These are phyloP conservation scores for Chlorophyllum brunneum DNA, from an alignment of 768 basidiomycete species.

Conservation along the genomic window DNA sequence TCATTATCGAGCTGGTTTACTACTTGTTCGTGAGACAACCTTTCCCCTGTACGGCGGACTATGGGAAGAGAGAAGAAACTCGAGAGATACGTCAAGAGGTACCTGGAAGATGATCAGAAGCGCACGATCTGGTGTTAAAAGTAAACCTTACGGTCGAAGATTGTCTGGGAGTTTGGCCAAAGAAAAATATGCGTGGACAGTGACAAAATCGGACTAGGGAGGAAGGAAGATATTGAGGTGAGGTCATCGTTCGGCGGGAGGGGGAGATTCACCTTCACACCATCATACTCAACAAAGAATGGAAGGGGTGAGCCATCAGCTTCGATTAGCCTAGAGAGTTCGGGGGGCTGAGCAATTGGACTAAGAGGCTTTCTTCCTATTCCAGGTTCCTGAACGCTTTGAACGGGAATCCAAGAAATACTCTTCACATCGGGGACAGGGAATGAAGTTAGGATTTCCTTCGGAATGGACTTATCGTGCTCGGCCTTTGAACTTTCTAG, in stretches of 20 bases:
- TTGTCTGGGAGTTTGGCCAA: slow-evolving; percentile 65
- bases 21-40: slow-evolving; percentile 83
- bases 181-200: slow-evolving; percentile 76
- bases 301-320: slow-evolving; percentile 66
- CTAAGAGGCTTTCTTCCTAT: slow-evolving; percentile 34
- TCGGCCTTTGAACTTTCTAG: slow-evolving; percentile 84
- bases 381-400: slow-evolving; percentile 60
- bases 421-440: slow-evolving; percentile 88
- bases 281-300: slow-evolving; percentile 92
- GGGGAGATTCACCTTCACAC: slow-evolving; percentile 63
- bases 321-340: slow-evolving; percentile 60
- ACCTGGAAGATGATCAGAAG: slow-evolving; percentile 36
- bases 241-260: slow-evolving; percentile 1
- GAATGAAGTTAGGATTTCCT: slow-evolving; percentile 77
- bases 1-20: slow-evolving; percentile 87
- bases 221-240: background rate
- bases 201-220: slow-evolving; percentile 86
- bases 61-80: slow-evolving; percentile 91
- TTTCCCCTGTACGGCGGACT: slow-evolving; percentile 60
- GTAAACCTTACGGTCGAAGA: slow-evolving; percentile 64
- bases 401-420: slow-evolving; percentile 88
- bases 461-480: slow-evolving; percentile 80
- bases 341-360: slow-evolving; percentile 26
- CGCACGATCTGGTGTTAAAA: background rate
- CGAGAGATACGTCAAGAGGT: slow-evolving; percentile 72